These are phyloP conservation scores for Apiotrichum sp. DNA, from an alignment of 1,284 basidiomycete species.

Conservation along the genomic window DNA sequence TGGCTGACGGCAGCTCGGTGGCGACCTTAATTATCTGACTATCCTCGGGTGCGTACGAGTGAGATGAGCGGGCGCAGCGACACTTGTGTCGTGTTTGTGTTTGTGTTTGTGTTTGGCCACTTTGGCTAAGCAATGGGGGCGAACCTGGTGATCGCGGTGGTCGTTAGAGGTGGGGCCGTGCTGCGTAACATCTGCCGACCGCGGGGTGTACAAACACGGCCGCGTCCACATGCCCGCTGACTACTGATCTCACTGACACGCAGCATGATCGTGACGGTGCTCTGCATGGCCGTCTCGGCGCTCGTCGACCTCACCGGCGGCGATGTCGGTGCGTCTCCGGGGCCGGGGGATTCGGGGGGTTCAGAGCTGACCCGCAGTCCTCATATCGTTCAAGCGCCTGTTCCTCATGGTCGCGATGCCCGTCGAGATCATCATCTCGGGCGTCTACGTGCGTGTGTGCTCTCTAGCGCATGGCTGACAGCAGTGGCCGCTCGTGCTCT, in stretches of 20 bases:
- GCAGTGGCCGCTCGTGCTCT: slow-evolving; percentile 39
- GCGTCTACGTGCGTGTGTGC: slow-evolving; percentile 54
- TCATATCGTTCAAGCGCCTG: slow-evolving; percentile 53
- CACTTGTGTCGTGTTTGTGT: too few relatives aligned
- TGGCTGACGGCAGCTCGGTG: slow-evolving; percentile 47
- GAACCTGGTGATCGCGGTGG: too few relatives aligned
- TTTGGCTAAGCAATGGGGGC: too few relatives aligned
- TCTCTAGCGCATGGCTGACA: neutral
- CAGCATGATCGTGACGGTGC: slow-evolving; percentile 53
- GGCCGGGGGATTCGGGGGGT: too few relatives aligned
- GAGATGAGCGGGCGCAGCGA: too few relatives aligned
- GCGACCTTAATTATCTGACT: slow-evolving; percentile 65
- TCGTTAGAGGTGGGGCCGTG: too few relatives aligned
- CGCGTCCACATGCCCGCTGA: neutral
- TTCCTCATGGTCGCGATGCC: slow-evolving; percentile 60
- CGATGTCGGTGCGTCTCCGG: slow-evolving; percentile 45
- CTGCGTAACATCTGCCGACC: too few relatives aligned
- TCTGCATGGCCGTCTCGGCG: slow-evolving; percentile 54
- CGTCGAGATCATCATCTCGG: slow-evolving; percentile 60
- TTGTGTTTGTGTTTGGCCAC: too few relatives aligned
- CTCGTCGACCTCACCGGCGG: slow-evolving; percentile 54
- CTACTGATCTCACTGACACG: neutral
- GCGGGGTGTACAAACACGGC: neutral
- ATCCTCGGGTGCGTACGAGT: slow-evolving; percentile 42
- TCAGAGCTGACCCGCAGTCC: slow-evolving; percentile 33